Conservation (phyloP, 768 basidiomycete genomes). For the Suillus clintonianus region DNA sequence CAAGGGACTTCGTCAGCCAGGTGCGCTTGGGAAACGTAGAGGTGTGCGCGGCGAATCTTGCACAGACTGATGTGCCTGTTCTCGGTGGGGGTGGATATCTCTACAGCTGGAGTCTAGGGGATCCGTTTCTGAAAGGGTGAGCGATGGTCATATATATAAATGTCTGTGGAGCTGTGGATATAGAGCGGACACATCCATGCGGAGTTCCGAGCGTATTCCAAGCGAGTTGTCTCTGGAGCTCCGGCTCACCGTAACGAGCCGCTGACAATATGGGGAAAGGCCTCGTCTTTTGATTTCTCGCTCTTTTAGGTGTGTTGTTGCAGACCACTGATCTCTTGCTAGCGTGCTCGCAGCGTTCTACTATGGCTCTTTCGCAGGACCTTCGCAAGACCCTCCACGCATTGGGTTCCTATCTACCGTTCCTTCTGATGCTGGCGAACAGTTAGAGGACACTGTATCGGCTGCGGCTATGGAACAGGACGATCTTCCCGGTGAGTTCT, state of each 20-base stretch:
- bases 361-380: conserved; percentile 71
- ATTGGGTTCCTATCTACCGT: conserved; percentile 76
- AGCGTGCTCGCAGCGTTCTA: conserved; percentile 71
- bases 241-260: background rate
- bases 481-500: conserved; percentile 31
- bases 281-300: conserved; percentile 2
- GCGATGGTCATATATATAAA: conserved; percentile 18
- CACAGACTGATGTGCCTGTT: conserved; percentile 61
- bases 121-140: conserved; percentile 75
- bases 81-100: conserved; percentile 53
- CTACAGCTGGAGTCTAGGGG: conserved; percentile 79
- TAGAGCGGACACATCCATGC: conserved; percentile 6
- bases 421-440: conserved; percentile 50
- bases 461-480: conserved; percentile 30
- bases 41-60: conserved; percentile 56
- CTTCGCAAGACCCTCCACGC: conserved; percentile 66
- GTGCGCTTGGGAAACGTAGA: conserved; percentile 37
- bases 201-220: background rate
- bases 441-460: conserved; percentile 37
- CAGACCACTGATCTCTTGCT: background rate
- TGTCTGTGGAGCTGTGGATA: background rate
- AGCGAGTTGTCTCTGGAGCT: background rate
- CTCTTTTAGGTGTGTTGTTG: background rate
- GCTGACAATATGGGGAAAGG: background rate
- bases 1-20: conserved; percentile 65